Conservation (phyloP, 73 alveolate genomes). For the Paramecium sonneborni region DNA sequence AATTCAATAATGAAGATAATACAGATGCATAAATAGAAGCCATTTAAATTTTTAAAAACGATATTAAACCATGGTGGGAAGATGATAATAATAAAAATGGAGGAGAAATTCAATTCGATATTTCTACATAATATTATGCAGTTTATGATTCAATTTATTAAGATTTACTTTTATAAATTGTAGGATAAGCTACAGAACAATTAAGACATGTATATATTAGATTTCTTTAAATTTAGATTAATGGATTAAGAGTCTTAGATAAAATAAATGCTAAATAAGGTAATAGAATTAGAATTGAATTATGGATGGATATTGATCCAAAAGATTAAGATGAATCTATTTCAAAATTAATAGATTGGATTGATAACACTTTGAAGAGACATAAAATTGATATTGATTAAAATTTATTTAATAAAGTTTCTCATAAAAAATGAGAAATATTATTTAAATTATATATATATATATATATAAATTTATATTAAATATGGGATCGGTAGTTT, state of each 20-base stretch:
- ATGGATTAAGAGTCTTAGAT: conserved; percentile 57
- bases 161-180: background rate
- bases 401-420: background rate
- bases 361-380: background rate
- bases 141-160: background rate
- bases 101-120: conserved; percentile 34
- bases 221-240: background rate
- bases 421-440: background rate
- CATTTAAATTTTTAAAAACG: conserved; percentile 11
- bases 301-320: conserved; percentile 47
- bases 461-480: background rate
- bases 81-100: conserved; percentile 19
- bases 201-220: background rate
- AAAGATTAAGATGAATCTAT: background rate
- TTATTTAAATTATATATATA: background rate
- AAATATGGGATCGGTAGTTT: background rate
- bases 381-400: background rate
- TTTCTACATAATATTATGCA: background rate
- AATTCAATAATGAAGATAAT: background rate
- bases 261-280: background rate
- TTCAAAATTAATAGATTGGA: background rate
- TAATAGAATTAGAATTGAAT: conserved; percentile 27
- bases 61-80: conserved; percentile 45
- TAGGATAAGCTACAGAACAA: conserved; percentile 34
- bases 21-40: conserved; percentile 25